Conservation (phyloP, 1,284 basidiomycete genomes). For the Boletus sp. region DNA sequence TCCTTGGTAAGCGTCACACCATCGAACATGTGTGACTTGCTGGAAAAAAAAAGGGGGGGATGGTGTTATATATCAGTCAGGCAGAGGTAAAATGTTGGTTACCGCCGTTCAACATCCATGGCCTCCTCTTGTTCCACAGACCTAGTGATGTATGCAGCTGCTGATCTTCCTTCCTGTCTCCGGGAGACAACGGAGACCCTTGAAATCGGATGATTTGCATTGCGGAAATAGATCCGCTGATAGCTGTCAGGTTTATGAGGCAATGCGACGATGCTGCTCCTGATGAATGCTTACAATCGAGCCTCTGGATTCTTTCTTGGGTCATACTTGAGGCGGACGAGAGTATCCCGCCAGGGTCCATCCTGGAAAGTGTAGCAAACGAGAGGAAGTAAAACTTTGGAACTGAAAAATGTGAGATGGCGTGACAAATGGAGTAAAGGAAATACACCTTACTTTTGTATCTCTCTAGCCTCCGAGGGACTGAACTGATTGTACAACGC, state of each 20-base stretch:
- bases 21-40: slow-evolving; percentile 84
- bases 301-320: slow-evolving; percentile 70
- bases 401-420: slow-evolving; percentile 40
- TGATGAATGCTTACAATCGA: slow-evolving; percentile 56
- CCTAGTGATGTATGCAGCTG: slow-evolving; percentile 34
- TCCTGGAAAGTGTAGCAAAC: slow-evolving; percentile 88
- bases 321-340: slow-evolving; percentile 87
- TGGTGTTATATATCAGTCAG: background rate
- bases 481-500: slow-evolving; percentile 82
- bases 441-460: slow-evolving; percentile 56
- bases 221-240: slow-evolving; percentile 81
- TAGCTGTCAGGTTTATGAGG: slow-evolving; percentile 47
- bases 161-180: slow-evolving; percentile 52
- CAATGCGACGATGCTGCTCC: background rate
- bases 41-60: slow-evolving; percentile 21
- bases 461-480: slow-evolving; percentile 61
- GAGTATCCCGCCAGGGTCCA: slow-evolving; percentile 90
- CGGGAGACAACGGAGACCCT: slow-evolving; percentile 66
- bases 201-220: slow-evolving; percentile 72
- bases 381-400: slow-evolving; percentile 65
- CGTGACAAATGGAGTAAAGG: background rate
- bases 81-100: slow-evolving; percentile 18
- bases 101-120: slow-evolving; percentile 40
- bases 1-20: slow-evolving; percentile 75
- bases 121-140: slow-evolving; percentile 40